Conservation (phyloP, 345 rosid genomes). For the Bruguiera gymnorhiza region DNA sequence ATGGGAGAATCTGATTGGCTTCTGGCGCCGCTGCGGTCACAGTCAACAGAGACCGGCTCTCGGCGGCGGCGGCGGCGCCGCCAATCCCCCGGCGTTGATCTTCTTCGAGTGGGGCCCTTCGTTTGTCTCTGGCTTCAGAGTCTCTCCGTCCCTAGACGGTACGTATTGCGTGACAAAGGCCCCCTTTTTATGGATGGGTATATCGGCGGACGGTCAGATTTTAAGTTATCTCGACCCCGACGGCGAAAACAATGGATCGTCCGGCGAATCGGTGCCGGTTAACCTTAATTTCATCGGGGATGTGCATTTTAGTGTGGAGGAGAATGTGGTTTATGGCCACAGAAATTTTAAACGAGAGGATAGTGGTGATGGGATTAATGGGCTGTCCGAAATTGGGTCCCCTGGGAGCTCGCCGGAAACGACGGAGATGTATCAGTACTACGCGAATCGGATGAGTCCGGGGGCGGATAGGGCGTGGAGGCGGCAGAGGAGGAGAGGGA, state of each 20-base stretch:
- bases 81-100: conserved; percentile 51
- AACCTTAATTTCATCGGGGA: conserved; percentile 68
- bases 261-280: conserved; percentile 44
- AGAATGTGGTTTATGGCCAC: conserved; percentile 32
- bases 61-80: conserved; percentile 22
- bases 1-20: conserved; percentile 75
- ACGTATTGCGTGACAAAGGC: conserved; percentile 43
- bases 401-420: conserved; percentile 58
- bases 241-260: conserved; percentile 32
- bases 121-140: conserved; percentile 60
- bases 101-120: conserved; percentile 87
- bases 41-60: conserved; percentile 13
- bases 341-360: conserved; percentile 37
- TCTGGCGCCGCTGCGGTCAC: conserved; percentile 88
- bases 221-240: conserved; percentile 52
- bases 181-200: conserved; percentile 61
- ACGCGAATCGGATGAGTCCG: conserved; percentile 72
- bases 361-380: conserved; percentile 31
- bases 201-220: conserved; percentile 53
- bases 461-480: conserved; percentile 53
- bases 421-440: conserved; percentile 66
- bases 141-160: conserved; percentile 46
- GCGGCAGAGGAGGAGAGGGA: conserved; percentile 76
- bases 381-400: conserved; percentile 17
- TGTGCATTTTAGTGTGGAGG: conserved; percentile 66